Percentiles rank a stretch among this genome's conserved stretches.
Evolutionary conservation across 73 alveolate species (phyloP).

Genomic region (Paramecium primaurelia): DNA sequence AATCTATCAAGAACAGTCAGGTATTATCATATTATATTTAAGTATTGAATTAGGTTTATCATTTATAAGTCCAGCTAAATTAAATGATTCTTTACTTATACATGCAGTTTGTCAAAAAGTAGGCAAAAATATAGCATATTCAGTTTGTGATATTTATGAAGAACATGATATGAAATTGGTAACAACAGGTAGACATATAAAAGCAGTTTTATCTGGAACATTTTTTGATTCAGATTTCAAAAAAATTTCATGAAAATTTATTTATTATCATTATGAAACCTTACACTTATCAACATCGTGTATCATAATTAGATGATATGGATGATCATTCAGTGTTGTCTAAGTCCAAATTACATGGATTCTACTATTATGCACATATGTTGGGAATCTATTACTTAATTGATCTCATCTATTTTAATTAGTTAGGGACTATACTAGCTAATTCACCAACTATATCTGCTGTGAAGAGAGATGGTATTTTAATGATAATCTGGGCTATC

Average conservation of each 20-base stretch:
- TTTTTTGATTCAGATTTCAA: conserved; percentile 25
- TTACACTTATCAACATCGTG: neutral
- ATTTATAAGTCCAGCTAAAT: conserved; percentile 43
- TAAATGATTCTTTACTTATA: neutral
- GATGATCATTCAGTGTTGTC: neutral
- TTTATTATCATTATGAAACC: neutral
- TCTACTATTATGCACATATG: neutral
- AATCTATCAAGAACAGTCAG: conserved; percentile 45
- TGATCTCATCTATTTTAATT: neutral
- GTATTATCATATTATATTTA: neutral
- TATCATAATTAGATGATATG: neutral
- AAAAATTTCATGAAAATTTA: conserved; percentile 29
- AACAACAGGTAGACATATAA: conserved; percentile 41
- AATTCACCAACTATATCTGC: neutral
- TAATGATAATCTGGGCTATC: neutral
- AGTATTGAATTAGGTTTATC: conserved; percentile 43
- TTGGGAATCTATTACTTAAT: neutral
- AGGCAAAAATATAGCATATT: conserved; percentile 10
- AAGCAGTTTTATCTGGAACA: conserved; percentile 40
- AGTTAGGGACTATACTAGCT: neutral
- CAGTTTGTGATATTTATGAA: conserved; percentile 10
- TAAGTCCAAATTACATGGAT: neutral
- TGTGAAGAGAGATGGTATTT: neutral
- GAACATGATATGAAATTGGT: conserved; percentile 2
- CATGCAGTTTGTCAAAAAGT: conserved; percentile 41